phyloP scores from a whole-genome alignment of 1,284 basidiomycete species.

The Heterobasidion occidentale region DNA sequence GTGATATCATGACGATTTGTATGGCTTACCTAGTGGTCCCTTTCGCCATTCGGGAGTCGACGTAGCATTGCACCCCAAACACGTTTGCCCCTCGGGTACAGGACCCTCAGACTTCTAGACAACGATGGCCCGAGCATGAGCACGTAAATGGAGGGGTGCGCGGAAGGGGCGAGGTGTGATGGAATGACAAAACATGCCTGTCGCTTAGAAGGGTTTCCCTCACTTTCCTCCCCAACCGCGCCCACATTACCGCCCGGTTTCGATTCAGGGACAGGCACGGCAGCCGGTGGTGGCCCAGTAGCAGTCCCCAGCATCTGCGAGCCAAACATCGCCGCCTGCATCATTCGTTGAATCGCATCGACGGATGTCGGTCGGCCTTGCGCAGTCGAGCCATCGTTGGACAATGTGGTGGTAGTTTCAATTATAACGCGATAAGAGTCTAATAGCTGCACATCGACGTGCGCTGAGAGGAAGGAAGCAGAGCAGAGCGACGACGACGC shows the following conservation, averaged over 20 bases:
- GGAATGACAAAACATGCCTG: constrained; percentile 27
- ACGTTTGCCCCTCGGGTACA: constrained; percentile 54
- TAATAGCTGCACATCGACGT: constrained; percentile 24
- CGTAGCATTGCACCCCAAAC: constrained; percentile 73
- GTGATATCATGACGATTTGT: neutral
- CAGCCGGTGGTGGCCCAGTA: neutral
- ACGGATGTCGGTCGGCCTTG: constrained; percentile 20
- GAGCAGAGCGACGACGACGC: constrained; percentile 7
- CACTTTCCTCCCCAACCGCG: constrained; percentile 13
- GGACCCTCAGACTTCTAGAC: constrained; percentile 35
- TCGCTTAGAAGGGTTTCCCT: constrained; percentile 21
- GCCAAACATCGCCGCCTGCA: constrained; percentile 44
- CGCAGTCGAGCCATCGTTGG: constrained; percentile 17
- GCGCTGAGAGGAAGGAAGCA: constrained; percentile 10
- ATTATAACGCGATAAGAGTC: constrained; percentile 40
- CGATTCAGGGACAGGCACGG: neutral
- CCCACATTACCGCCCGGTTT: constrained; percentile 15
- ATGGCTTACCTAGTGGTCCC: constrained; percentile 64
- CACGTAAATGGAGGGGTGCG: constrained; percentile 4
- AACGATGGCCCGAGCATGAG: constrained; percentile 5
- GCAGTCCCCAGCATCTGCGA: constrained; percentile 33
- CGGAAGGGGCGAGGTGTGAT: constrained; percentile 14
- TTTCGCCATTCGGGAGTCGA: constrained; percentile 79
- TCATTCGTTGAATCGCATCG: constrained; percentile 37
- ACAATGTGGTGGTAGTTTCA: constrained; percentile 27